Evolutionary conservation across 2,329 filamentous ascomycete species (phyloP).

Genomic region (Zasmidium cellare): DNA sequence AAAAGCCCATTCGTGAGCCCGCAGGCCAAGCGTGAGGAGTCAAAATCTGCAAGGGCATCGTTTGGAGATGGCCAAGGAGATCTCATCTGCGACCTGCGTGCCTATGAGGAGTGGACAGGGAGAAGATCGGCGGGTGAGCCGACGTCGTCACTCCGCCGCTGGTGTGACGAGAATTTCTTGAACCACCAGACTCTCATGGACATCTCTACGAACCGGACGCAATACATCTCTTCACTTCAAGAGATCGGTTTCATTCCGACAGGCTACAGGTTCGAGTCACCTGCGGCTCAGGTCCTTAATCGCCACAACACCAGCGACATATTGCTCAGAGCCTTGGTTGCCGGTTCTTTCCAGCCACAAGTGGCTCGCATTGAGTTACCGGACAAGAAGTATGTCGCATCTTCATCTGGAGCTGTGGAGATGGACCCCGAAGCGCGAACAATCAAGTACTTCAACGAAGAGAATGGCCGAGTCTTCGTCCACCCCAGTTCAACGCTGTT

Average conservation of each 20-base stretch:
- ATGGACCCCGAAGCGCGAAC: constrained; percentile 87
- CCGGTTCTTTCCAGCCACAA: constrained; percentile 66
- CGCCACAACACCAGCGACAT: constrained; percentile 50
- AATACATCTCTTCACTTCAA: constrained; percentile 81
- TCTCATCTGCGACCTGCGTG: constrained; percentile 80
- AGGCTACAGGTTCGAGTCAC: constrained; percentile 26
- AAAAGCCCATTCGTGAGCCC: constrained; percentile 85
- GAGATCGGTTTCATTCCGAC: constrained; percentile 74
- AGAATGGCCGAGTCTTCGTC: constrained; percentile 85
- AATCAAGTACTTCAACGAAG: constrained; percentile 87
- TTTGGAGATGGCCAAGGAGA: constrained; percentile 82
- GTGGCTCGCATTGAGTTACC: constrained; percentile 90
- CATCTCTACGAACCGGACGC: constrained; percentile 80
- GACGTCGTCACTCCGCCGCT: constrained; percentile 65
- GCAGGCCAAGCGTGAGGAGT: constrained; percentile 77
- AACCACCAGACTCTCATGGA: constrained; percentile 81
- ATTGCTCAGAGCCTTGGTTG: constrained; percentile 50
- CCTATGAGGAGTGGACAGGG: constrained; percentile 80
- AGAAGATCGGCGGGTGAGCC: constrained; percentile 58
- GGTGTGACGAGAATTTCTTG: constrained; percentile 85
- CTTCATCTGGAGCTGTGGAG: constrained; percentile 84
- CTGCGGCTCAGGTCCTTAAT: constrained; percentile 40
- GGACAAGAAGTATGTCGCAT: constrained; percentile 90
- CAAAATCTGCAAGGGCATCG: constrained; percentile 70
- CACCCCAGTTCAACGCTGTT: constrained; percentile 89